phyloP scores from a whole-genome alignment of 139 green algal species.

The Chlorella vulgaris region DNA sequence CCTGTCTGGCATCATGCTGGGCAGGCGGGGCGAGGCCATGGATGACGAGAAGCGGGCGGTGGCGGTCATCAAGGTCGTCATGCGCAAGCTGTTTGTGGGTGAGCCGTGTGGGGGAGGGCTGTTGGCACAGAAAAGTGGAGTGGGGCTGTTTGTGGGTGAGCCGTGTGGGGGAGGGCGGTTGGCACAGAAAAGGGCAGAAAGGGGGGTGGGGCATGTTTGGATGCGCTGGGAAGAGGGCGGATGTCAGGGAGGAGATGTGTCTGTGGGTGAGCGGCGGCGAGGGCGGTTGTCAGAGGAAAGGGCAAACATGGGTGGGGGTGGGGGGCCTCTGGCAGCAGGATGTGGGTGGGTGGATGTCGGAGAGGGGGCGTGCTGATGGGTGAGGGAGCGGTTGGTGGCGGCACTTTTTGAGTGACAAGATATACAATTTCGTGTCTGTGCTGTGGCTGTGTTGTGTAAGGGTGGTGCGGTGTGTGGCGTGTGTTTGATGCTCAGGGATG shows the following conservation, averaged over 20 bases:
- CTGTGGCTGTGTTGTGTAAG: no score
- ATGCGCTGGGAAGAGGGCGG: slow-evolving; percentile 15
- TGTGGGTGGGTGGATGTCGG: slow-evolving; percentile 80
- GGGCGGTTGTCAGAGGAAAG: no score
- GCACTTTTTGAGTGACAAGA: no score
- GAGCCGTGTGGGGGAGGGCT: background rate
- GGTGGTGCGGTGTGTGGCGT: no score
- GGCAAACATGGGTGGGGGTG: no score
- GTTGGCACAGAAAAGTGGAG: background rate
- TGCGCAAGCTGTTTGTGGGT: slow-evolving; percentile 59
- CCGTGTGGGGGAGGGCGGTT: background rate
- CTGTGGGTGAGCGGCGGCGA: slow-evolving; percentile 70
- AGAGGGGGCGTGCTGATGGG: slow-evolving; percentile 82
- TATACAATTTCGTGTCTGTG: no score
- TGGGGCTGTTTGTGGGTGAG: slow-evolving; percentile 41
- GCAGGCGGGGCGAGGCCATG: slow-evolving; percentile 31
- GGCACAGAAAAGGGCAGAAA: no score
- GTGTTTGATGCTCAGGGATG: no score
- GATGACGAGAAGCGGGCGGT: slow-evolving; percentile 55
- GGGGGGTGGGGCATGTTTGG: no score
- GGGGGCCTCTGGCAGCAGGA: slow-evolving; percentile 59
- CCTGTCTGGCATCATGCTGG: slow-evolving; percentile 72
- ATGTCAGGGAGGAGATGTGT: slow-evolving; percentile 87
- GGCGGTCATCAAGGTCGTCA: slow-evolving; percentile 66
- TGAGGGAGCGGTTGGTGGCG: slow-evolving; percentile 55